Conservation (phyloP, 1,284 basidiomycete genomes). For the Pseudozyma hubeiensis region DNA sequence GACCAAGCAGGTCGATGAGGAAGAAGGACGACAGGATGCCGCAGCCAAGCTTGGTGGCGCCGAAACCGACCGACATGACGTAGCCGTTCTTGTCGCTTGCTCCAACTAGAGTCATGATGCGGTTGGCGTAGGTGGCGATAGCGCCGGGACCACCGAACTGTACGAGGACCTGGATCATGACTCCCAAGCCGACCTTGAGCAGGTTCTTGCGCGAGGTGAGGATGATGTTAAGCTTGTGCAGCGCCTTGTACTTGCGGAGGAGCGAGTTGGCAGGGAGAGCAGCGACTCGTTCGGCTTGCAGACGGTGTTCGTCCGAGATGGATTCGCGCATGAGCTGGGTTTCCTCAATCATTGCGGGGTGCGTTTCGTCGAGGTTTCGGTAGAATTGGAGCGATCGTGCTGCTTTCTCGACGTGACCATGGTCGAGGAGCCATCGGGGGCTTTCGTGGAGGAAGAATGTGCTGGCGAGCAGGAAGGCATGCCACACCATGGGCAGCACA, state of each 20-base stretch:
- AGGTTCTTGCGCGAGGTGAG: constrained; percentile 24
- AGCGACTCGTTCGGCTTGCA: neutral
- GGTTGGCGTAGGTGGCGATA: constrained; percentile 36
- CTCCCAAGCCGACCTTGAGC: constrained; percentile 25
- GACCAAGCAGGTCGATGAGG: constrained; percentile 33
- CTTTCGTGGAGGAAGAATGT: constrained; percentile 75
- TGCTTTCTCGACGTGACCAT: constrained; percentile 74
- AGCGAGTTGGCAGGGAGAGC: constrained; percentile 18
- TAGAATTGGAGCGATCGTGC: constrained; percentile 73
- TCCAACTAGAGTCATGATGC: constrained; percentile 30
- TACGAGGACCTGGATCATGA: constrained; percentile 31
- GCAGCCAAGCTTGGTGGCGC: constrained; percentile 30
- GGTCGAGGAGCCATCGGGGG: constrained; percentile 83
- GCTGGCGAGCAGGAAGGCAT: constrained; percentile 69
- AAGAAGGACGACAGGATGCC: constrained; percentile 28
- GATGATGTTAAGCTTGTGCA: constrained; percentile 16
- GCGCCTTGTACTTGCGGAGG: constrained; percentile 4
- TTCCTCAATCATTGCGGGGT: constrained; percentile 27
- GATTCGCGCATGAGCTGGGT: constrained; percentile 26
- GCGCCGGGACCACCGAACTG: constrained; percentile 34
- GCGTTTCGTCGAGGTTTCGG: constrained; percentile 21
- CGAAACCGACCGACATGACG: constrained; percentile 37
- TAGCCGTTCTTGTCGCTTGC: constrained; percentile 27
- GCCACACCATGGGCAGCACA: constrained; percentile 20
- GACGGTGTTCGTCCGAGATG: constrained; percentile 19